Base-by-base conservation (phyloP, 2,329 filamentous ascomycete species). In the Aspergillus glaucus region DNA sequence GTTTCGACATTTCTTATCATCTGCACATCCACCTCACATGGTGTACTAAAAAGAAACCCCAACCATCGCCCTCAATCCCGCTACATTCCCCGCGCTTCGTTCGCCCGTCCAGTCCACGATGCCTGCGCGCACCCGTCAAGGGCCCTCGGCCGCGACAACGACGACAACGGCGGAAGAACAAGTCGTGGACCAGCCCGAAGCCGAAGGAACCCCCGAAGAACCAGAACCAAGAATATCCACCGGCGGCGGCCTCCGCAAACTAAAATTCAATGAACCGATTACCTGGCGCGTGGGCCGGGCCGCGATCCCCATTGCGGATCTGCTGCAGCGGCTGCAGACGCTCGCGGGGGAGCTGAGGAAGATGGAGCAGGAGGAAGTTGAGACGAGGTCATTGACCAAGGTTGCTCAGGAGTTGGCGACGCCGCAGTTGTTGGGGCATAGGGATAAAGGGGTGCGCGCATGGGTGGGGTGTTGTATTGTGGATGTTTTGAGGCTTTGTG, bases 381-480 rank as follows among this genome's bases (percentile, higher is more conserved):
- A 95, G 51, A 82, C 87, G 58, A 82, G 86, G n/a, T 91, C 89
- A n/a, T 78, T 97, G 55, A 81, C 79, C 53, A 84, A 85, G 45
- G 87, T 95, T 54, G 88, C 92, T 46, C 87, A 90, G 64, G 88
- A 95, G 61, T 79, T 98, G 41, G 88, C 85, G 5, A 84, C 85
- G 55, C 83, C 85, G 52, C 89, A 93, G 62, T 76, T 98, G 21
- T 73, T 98, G 43, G 82, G 82, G 51, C 93, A 98, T 72, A 95
- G 95, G 73, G 93, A 98, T 68, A 87, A 85, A 56, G 93, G 93
- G 48, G 90, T 98, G 55, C 86, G 87, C 68, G 92, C 93, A 22
- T 95, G 87, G 75, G 82, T 88, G 28, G 85, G 90, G 40, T 88
- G 88, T 62, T 97, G 91, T 67, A 77, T 97, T 52, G 90, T 96